These are phyloP conservation scores for Phytophthora uliginosa DNA, from an alignment of 352 stramenopile genomes.

Conservation along the genomic window DNA sequence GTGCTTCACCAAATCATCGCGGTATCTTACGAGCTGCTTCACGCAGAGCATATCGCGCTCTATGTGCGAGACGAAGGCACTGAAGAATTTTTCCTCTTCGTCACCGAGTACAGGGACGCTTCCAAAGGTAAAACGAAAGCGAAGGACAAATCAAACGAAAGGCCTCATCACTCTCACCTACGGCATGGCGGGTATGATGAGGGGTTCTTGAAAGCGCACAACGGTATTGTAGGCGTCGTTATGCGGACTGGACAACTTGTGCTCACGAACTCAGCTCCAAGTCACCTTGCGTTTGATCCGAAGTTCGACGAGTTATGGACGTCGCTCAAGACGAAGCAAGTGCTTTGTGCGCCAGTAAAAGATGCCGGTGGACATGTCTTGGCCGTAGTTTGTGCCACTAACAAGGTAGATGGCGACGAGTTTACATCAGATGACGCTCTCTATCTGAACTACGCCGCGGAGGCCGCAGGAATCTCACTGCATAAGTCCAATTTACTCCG, in stretches of 20 bases:
- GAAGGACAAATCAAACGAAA: slow-evolving; percentile 10
- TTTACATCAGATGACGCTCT: slow-evolving; percentile 76
- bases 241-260: slow-evolving; percentile 70
- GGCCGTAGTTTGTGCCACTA: slow-evolving; percentile 72
- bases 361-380: slow-evolving; percentile 61
- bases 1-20: slow-evolving; percentile 77
- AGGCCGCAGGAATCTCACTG: slow-evolving; percentile 75
- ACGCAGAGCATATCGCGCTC: slow-evolving; percentile 70
- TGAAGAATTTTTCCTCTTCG: slow-evolving; percentile 70
- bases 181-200: slow-evolving; percentile 48
- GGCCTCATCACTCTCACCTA: slow-evolving; percentile 19
- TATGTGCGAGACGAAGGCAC: slow-evolving; percentile 76
- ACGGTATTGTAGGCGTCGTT: slow-evolving; percentile 80
- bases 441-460: slow-evolving; percentile 80
- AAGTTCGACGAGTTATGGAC: slow-evolving; percentile 64
- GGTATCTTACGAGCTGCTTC: slow-evolving; percentile 72
- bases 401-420: slow-evolving; percentile 77
- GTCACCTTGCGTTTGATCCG: slow-evolving; percentile 66
- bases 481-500: slow-evolving; percentile 77
- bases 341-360: slow-evolving; percentile 73
- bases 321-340: slow-evolving; percentile 59
- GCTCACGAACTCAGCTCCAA: slow-evolving; percentile 69
- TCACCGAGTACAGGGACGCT: slow-evolving; percentile 22
- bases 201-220: slow-evolving; percentile 70
- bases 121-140: slow-evolving; percentile 22